Evolutionary conservation across 495 filamentous ascomycete species (phyloP).

Genomic region (Chaetomium fimeti): DNA sequence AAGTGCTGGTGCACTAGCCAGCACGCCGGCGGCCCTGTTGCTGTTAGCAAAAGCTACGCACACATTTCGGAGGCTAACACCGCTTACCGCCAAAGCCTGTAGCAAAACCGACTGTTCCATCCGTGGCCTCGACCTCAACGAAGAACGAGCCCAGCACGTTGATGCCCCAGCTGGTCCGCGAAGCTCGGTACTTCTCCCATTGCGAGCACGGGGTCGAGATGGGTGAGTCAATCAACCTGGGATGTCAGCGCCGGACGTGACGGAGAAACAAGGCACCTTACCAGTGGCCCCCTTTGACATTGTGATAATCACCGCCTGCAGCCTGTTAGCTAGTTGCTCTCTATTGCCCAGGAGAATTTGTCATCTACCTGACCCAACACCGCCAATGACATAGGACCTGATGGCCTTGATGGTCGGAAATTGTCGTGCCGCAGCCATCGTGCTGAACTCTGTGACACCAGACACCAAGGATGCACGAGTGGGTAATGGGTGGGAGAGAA

Average conservation of each 20-base stretch:
- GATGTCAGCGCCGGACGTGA: not conserved
- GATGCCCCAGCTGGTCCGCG: conserved; percentile 90
- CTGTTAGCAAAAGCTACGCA: conserved; percentile 13
- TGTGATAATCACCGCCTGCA: conserved; percentile 82
- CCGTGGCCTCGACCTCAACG: conserved; percentile 82
- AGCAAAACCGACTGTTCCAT: conserved; percentile 88
- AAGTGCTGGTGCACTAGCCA: conserved; percentile 92
- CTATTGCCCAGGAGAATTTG: not conserved
- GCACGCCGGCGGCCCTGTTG: conserved; percentile 72
- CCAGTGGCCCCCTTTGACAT: conserved; percentile 90
- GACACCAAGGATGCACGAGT: not conserved
- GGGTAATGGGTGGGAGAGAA: not conserved
- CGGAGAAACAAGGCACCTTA: conserved; percentile 31
- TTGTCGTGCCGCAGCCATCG: conserved; percentile 47
- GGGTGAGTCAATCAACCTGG: conserved; percentile 78
- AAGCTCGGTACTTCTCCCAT: conserved; percentile 83
- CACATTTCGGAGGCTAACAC: too few species aligned
- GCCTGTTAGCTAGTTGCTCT: not conserved
- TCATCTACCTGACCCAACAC: conserved; percentile 68
- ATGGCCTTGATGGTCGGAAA: conserved; percentile 78
- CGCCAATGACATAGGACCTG: conserved; percentile 76
- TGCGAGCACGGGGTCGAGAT: conserved; percentile 89
- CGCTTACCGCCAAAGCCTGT: conserved; percentile 79
- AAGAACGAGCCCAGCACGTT: conserved; percentile 93
- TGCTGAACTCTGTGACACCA: not conserved